phyloP scores from a whole-genome alignment of 2,329 filamentous ascomycete genomes.

The Apiospora aurea region DNA sequence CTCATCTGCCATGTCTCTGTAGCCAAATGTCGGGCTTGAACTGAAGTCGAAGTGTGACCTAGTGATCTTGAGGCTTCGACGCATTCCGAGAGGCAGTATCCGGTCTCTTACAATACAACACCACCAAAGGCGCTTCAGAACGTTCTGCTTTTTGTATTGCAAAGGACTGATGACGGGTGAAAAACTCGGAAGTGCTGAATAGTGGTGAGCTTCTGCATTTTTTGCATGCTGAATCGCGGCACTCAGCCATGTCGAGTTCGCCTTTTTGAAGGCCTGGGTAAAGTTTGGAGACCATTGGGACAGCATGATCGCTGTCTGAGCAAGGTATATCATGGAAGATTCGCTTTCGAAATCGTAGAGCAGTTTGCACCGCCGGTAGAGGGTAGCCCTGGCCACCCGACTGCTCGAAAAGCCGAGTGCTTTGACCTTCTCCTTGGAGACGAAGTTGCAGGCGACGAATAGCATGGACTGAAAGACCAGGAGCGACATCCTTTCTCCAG shows the following conservation, averaged over 20 bases:
- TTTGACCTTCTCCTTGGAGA: conserved; percentile 48
- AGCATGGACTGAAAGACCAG: conserved; percentile 55
- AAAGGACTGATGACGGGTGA: conserved; percentile 40
- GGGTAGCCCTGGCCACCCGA: conserved; percentile 50
- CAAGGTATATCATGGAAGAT: conserved; percentile 47
- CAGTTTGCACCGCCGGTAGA: conserved; percentile 51
- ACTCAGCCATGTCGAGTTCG: conserved; percentile 57
- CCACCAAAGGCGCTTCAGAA: conserved; percentile 62
- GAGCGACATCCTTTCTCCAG: conserved; percentile 47
- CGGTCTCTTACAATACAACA: conserved; percentile 60
- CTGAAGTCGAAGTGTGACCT: conserved; percentile 54
- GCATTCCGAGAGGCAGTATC: conserved; percentile 55
- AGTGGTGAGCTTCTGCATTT: conserved; percentile 52
- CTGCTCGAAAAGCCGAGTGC: conserved; percentile 51
- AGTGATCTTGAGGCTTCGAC: conserved; percentile 58
- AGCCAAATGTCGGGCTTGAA: conserved; percentile 45
- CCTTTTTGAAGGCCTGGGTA: conserved; percentile 44
- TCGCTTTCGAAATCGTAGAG: conserved; percentile 55
- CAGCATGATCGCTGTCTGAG: conserved; percentile 52
- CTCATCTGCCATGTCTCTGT: conserved; percentile 54
- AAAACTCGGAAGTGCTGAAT: conserved; percentile 44
- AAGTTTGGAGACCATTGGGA: conserved; percentile 49
- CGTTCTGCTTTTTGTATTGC: conserved; percentile 47
- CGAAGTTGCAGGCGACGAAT: conserved; percentile 53
- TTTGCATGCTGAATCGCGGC: conserved; percentile 58